Evolutionary conservation across 495 filamentous ascomycete genomes (phyloP).

Genomic region (Aspergillus diversus): DNA sequence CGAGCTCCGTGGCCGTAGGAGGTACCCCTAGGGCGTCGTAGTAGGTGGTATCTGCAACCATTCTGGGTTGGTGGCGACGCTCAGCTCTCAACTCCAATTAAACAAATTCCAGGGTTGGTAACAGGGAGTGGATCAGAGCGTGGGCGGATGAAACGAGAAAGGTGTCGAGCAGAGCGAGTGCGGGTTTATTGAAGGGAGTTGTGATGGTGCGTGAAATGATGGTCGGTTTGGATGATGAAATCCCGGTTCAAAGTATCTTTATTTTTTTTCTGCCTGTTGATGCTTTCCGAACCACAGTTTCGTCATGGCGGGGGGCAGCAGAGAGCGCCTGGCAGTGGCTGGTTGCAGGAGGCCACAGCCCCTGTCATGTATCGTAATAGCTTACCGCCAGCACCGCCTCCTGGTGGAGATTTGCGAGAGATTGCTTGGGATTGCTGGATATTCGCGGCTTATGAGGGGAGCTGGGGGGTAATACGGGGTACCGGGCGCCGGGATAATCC

Average conservation of each 20-base stretch:
- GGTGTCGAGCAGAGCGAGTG: background rate
- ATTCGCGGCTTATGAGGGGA: background rate
- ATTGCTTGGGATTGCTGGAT: no score
- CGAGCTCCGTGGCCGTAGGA: slow-evolving; percentile 86
- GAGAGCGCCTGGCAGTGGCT: background rate
- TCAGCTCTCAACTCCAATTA: slow-evolving; percentile 8
- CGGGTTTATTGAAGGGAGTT: background rate
- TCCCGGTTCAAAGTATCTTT: slow-evolving; percentile 8
- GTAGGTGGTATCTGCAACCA: slow-evolving; percentile 85
- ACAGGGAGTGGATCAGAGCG: background rate
- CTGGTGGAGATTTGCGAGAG: background rate
- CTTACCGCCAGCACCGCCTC: background rate
- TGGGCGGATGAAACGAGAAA: slow-evolving; percentile 1
- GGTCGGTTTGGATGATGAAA: background rate
- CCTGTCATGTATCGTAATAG: slow-evolving; percentile 8
- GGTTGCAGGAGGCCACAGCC: background rate
- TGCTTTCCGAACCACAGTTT: slow-evolving; percentile 22
- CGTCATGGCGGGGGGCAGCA: slow-evolving; percentile 29
- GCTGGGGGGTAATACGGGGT: slow-evolving; percentile 4
- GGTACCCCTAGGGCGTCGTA: slow-evolving; percentile 91
- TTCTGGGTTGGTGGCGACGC: slow-evolving; percentile 38
- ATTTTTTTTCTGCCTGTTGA: slow-evolving; percentile 34
- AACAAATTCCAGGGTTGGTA: background rate
- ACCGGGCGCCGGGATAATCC: slow-evolving; percentile 14
- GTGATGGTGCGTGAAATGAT: background rate